Evolutionary conservation across 2,329 filamentous ascomycete genomes (phyloP).

Genomic region (Pseudopithomyces maydicus): DNA sequence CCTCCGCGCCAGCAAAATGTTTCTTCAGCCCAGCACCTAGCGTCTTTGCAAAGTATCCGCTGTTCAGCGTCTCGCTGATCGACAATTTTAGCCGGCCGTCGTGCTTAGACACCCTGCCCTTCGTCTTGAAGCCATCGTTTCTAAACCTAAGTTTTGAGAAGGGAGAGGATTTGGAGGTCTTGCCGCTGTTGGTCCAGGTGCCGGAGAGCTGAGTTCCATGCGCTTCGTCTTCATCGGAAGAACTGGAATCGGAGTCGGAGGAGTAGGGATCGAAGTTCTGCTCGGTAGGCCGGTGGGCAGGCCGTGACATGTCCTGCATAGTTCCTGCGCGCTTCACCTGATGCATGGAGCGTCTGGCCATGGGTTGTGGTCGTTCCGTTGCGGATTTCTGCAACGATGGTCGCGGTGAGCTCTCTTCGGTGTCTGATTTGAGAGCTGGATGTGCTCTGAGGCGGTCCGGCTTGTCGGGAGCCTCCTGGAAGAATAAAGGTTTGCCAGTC

Average conservation of each 20-base stretch:
- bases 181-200: conserved; percentile 7
- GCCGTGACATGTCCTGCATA: conserved; percentile 14
- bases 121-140: conserved; percentile 69
- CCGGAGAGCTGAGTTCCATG: not conserved
- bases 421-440: not conserved
- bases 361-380: conserved; percentile 37
- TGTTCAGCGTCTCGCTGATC: conserved; percentile 71
- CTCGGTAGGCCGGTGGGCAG: conserved; percentile 26
- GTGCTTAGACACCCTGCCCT: conserved; percentile 66
- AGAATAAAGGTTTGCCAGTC: not conserved
- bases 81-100: conserved; percentile 76
- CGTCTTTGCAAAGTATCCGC: conserved; percentile 74
- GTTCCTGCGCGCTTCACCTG: conserved; percentile 21
- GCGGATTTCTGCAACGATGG: conserved; percentile 32
- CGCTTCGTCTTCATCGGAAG: conserved; percentile 31
- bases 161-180: conserved; percentile 18
- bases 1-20: conserved; percentile 50
- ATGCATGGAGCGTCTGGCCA: conserved; percentile 25
- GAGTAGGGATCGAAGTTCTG: conserved; percentile 38
- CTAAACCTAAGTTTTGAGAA: conserved; percentile 64
- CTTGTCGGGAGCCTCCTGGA: not conserved
- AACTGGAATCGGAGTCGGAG: conserved; percentile 29
- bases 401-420: conserved; percentile 12
- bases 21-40: conserved; percentile 68
- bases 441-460: not conserved